Evolutionary conservation across 495 filamentous ascomycete species (phyloP).

Genomic region (Astrothelium macrocarpum): DNA sequence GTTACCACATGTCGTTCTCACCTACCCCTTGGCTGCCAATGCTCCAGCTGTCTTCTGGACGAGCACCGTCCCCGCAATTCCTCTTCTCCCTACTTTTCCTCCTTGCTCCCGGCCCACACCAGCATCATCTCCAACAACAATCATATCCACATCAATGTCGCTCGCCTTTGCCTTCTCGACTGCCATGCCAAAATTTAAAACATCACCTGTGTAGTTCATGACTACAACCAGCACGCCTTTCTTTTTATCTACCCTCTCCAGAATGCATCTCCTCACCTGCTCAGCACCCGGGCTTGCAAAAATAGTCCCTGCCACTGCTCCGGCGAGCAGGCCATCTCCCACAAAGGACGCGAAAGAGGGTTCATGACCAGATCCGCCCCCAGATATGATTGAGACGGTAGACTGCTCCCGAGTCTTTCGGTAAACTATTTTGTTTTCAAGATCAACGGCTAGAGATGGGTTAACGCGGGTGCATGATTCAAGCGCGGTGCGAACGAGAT

Average conservation of each 20-base stretch:
- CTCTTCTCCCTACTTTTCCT: constrained; percentile 85
- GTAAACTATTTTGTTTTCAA: constrained; percentile 78
- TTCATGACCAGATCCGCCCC: constrained; percentile 89
- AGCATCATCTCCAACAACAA: constrained; percentile 92
- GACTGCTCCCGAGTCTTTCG: constrained; percentile 44
- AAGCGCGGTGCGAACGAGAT: constrained; percentile 71
- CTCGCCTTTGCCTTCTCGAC: constrained; percentile 84
- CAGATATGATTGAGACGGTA: constrained; percentile 75
- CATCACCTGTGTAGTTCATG: constrained; percentile 64
- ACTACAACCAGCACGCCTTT: constrained; percentile 64
- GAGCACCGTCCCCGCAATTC: constrained; percentile 83
- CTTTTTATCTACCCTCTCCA: constrained; percentile 56
- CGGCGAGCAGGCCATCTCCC: constrained; percentile 67
- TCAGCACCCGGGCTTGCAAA: constrained; percentile 84
- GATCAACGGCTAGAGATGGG: constrained; percentile 72
- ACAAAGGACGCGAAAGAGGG: constrained; percentile 73
- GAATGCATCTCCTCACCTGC: constrained; percentile 71
- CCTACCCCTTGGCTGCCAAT: constrained; percentile 59
- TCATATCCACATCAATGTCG: constrained; percentile 77
- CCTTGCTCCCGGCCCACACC: constrained; percentile 74
- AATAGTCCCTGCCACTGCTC: constrained; percentile 83
- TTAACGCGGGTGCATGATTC: constrained; percentile 72
- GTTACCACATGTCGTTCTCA: background rate
- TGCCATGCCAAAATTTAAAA: constrained; percentile 90
- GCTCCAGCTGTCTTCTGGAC: constrained; percentile 86